A percentile compares a stretch with the other conserved stretches of the same genome.
These are phyloP conservation scores for Hypholoma fasciculare DNA, from an alignment of 768 basidiomycete genomes.

Conservation along the genomic window DNA sequence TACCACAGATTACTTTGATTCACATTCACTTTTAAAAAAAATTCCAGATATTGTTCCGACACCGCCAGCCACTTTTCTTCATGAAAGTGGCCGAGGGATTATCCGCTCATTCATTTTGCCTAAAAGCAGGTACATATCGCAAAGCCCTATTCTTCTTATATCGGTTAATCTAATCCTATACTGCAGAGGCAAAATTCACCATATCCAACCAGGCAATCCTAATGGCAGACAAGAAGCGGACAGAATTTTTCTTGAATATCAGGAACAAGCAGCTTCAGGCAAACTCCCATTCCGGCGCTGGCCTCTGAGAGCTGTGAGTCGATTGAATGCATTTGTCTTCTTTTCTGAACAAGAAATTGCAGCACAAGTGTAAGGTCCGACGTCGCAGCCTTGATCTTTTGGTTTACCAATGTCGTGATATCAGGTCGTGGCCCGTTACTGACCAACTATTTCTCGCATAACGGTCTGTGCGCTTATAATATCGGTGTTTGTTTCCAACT, in stretches of 20 bases:
- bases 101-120: constrained; percentile 56
- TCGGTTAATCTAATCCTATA: neutral
- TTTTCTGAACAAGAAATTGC: constrained; percentile 1
- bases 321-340: neutral
- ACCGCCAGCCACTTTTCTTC: constrained; percentile 16
- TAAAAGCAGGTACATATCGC: constrained; percentile 34
- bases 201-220: constrained; percentile 44
- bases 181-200: constrained; percentile 63
- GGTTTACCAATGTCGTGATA: constrained; percentile 4
- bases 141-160: neutral
- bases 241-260: constrained; percentile 63
- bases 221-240: constrained; percentile 49
- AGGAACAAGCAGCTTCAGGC: constrained; percentile 59
- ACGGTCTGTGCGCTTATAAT: constrained; percentile 48
- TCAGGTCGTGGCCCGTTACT: constrained; percentile 69
- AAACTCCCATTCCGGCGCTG: constrained; percentile 66
- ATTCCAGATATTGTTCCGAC: constrained; percentile 30
- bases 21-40: too few relatives aligned
- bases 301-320: constrained; percentile 65
- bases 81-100: constrained; percentile 20
- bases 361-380: constrained; percentile 64
- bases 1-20: neutral
- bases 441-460: constrained; percentile 86
- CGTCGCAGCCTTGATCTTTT: neutral
- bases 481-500: neutral